A percentile compares a stretch with the other conserved stretches of the same genome.
These are phyloP conservation scores for Mycena kentingensis DNA, from an alignment of 768 basidiomycete genomes.

Conservation along the genomic window DNA sequence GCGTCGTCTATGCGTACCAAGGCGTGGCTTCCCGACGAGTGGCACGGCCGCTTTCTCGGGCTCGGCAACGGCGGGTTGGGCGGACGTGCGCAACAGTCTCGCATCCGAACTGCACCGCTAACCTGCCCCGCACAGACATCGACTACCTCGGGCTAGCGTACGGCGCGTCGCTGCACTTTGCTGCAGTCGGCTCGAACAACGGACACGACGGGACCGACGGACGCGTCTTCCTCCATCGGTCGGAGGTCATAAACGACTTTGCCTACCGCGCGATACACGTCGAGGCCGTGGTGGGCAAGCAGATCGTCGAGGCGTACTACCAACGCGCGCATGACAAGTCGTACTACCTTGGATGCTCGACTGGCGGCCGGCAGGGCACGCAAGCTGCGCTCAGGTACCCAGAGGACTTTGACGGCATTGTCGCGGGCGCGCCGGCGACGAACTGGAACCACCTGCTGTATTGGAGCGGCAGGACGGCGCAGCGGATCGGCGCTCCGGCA, in stretches of 20 bases:
- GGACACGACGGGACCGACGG: constrained; percentile 26
- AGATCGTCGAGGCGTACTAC: constrained; percentile 28
- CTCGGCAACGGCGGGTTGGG: constrained; percentile 10
- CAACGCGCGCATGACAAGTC: constrained; percentile 18
- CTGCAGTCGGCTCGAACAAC: constrained; percentile 22
- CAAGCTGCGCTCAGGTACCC: constrained; percentile 24
- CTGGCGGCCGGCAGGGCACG: constrained; percentile 29
- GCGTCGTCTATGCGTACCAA: constrained; percentile 1
- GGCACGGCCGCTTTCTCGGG: constrained; percentile 13
- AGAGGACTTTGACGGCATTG: constrained; percentile 30
- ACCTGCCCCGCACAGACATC: constrained; percentile 16
- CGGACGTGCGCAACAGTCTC: constrained; percentile 5
- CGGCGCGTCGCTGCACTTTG: constrained; percentile 23
- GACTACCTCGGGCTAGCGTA: constrained; percentile 18
- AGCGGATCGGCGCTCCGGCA: constrained; percentile 10
- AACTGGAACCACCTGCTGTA: constrained; percentile 11
- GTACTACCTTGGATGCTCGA: constrained; percentile 30
- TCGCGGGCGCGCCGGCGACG: constrained; percentile 27
- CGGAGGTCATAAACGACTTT: constrained; percentile 27
- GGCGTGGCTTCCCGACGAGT: constrained; percentile 12
- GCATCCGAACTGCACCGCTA: background rate
- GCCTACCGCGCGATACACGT: constrained; percentile 25
- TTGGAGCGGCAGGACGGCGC: constrained; percentile 6
- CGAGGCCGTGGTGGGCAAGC: constrained; percentile 24
- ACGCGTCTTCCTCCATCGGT: constrained; percentile 17